Base-by-base conservation (phyloP, 106 monocot genomes). In the Posidonia australis region DNA sequence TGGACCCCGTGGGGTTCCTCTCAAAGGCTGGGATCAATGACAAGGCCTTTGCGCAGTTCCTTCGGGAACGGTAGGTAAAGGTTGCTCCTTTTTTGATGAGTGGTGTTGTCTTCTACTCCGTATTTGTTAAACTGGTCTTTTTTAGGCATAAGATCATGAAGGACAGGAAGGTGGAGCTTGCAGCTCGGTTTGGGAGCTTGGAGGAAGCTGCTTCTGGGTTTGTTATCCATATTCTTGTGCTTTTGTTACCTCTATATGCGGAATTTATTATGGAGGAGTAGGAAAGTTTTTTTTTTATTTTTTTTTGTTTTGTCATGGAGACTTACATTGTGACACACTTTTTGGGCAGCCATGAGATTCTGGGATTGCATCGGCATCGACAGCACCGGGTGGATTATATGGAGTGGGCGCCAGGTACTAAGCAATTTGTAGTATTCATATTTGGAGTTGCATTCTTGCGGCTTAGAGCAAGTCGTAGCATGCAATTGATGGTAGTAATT, bases 331-430 rank as follows among this genome's bases (percentile, higher is more conserved):
- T 58, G 43, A 18, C 7, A 11, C 13, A 49, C 57, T 13, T 17
- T 61, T 19, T 64, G 54, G 19, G 25, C 70, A 86, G 82, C 46
- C 80, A 67, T 64, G 87, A 83, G 43, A 69, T 87, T 22, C 69
- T 87, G 32, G 87, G 87, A 26, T 72, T 87, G 83, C 87, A 83
- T 64, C 74, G 87, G 19, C 77, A 87, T 36, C 47, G 80, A 53
- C 72, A 78, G 16, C 87, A 87, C 69, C 52, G 87, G 44, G 58
- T 87, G 56, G 83, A 87, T 73, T 87, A 72, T 72, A 87, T 87
- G 87, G 87, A 87, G 26, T 87, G 87, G 87, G 87, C 80, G 10
- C 83, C 87, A 45, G 86, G 86, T 86, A 72, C 23, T 46, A 0
- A 45, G 13, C 63, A 9, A 5, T 27, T 57, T 5, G 26, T 57